phyloP scores from a whole-genome alignment of 148 eudicot species.

The Rhododendron molle region DNA sequence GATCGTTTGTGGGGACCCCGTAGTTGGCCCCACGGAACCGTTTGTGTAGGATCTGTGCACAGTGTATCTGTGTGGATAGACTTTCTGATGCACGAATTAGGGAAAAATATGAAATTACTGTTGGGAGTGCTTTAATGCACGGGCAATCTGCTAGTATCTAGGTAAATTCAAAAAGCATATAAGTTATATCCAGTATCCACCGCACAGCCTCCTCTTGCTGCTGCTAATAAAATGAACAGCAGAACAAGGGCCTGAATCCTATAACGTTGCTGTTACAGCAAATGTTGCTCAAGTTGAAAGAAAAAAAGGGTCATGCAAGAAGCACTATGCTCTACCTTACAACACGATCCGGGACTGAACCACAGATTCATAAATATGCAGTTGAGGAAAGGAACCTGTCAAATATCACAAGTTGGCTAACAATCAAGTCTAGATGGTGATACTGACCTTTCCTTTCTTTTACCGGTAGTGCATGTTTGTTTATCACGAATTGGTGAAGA shows the following conservation, averaged over 20 bases:
- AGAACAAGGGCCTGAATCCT: neutral
- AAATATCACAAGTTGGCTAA: neutral
- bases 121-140: neutral
- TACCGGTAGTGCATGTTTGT: constrained; percentile 25
- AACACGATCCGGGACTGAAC: neutral
- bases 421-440: constrained; percentile 11
- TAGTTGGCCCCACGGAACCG: too few species aligned
- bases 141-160: neutral
- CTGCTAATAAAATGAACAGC: neutral
- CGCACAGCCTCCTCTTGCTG: neutral
- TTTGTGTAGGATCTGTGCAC: too few species aligned
- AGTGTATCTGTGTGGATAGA: too few species aligned
- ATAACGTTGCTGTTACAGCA: neutral
- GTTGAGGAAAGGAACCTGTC: neutral
- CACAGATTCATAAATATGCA: neutral
- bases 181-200: neutral
- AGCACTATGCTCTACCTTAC: neutral
- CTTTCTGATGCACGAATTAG: neutral
- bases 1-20: too few species aligned
- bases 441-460: constrained; percentile 50
- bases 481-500: neutral
- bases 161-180: neutral
- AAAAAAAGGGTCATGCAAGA: neutral
- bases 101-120: neutral
- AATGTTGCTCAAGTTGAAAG: neutral